phyloP scores from a whole-genome alignment of 495 filamentous ascomycete species.

The Neurospora sp. region DNA sequence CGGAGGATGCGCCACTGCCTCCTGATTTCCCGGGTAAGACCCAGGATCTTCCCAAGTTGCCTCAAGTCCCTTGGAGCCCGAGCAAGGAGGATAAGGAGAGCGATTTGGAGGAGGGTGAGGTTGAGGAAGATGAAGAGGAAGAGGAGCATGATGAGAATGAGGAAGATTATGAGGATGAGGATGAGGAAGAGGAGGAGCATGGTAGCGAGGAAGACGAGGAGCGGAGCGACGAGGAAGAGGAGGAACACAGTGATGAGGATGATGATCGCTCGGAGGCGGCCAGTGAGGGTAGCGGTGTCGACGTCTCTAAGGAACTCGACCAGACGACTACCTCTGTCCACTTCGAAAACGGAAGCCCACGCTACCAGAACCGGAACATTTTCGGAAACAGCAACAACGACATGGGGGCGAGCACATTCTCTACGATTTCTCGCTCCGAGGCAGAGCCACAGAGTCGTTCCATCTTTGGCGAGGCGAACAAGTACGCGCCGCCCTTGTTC shows the following conservation, averaged over 20 bases:
- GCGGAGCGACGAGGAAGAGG: slow-evolving; percentile 25
- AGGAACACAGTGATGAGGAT: slow-evolving; percentile 30
- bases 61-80: slow-evolving; percentile 18
- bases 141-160: slow-evolving; percentile 27
- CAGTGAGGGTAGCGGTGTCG: slow-evolving; percentile 51
- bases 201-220: slow-evolving; percentile 20
- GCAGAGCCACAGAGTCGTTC: slow-evolving; percentile 29
- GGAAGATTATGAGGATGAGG: slow-evolving; percentile 22
- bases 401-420: slow-evolving; percentile 31
- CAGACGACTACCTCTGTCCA: slow-evolving; percentile 28
- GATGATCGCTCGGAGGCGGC: slow-evolving; percentile 34
- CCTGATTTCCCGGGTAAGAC: slow-evolving; percentile 9
- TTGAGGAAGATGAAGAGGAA: slow-evolving; percentile 23
- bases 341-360: background rate
- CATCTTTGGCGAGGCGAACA: slow-evolving; percentile 59
- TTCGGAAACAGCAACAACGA: background rate
- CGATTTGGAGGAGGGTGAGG: slow-evolving; percentile 18
- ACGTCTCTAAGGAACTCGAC: slow-evolving; percentile 59
- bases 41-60: slow-evolving; percentile 6
- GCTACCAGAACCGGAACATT: background rate
- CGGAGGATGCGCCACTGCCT: slow-evolving; percentile 13
- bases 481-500: slow-evolving; percentile 40
- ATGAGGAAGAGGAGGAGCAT: slow-evolving; percentile 15
- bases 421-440: slow-evolving; percentile 37
- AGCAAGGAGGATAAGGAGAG: slow-evolving; percentile 12